Evolutionary conservation across 75 land plant genomes (phyloP), one percentile per base, ranked within the genome.

Genomic region (Gnetum montanum): DNA sequence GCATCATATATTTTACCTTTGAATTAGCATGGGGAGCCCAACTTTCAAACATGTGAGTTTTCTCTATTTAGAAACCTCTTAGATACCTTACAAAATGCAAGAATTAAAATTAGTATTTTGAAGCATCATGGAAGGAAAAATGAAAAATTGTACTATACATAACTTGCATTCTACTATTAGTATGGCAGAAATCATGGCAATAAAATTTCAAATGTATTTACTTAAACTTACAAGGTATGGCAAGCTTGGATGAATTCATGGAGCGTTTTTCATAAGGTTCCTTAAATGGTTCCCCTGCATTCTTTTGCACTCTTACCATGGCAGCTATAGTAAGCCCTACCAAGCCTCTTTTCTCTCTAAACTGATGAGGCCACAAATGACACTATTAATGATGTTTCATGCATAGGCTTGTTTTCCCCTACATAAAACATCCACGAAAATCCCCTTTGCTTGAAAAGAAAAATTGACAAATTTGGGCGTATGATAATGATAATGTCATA

Each of bases 301-400:
- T 71, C 46, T 77, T 79, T 34, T 62, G 63, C 44, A 82, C 56
- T 40, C 56, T 27, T 36, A 90, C 99, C 30, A 94, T 65, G 38
- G 91, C 99, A 59, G 96, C 99, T 13, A 91, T 85, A 71, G 96
- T 85, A 25, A 79, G 63, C 18, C 97, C 97, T 29, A 79, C 22
- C 54, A 69, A 55, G 13, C 52, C 53, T 55, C 80, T 65, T 44
- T 59, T 68, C 51, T 82, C 84, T 1, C 57, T 34, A 44, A 90
- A 90, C 60, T 80, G 78, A 0, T 68, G 83, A 6, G 99, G 96
- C 74, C 94, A 94, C 29, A 50, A 54, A 64, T 86, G 99, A 15
- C 83, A 68, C 84, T 15, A 70, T 83, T 2, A 69, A 73, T 24
- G 73, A 76, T 50, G 67, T 60, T 20, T 47, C 54, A 54, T 73